phyloP scores from a whole-genome alignment of 768 basidiomycete species.

The Trichaptum fuscoviolaceum region DNA sequence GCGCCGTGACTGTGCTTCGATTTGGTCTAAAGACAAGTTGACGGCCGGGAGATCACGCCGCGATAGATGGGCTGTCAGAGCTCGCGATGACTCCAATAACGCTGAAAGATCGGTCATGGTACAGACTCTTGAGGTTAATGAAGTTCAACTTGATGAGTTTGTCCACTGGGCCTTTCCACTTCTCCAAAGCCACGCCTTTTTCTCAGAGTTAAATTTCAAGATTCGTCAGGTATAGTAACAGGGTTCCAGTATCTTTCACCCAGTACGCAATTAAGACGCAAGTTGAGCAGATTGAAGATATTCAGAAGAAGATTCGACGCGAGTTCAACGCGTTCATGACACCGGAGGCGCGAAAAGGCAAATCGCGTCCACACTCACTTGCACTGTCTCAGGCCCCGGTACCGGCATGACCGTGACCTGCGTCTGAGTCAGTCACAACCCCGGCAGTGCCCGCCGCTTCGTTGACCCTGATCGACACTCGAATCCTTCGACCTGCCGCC shows the following conservation, averaged over 20 bases:
- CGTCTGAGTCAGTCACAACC: no score
- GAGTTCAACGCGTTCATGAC: neutral
- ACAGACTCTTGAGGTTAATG: neutral
- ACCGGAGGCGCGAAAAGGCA: neutral
- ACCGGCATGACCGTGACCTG: no score
- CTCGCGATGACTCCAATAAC: slow-evolving; percentile 64
- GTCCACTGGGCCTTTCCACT: neutral
- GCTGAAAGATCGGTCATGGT: slow-evolving; percentile 52
- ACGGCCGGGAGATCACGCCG: slow-evolving; percentile 83
- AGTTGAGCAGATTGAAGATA: no score
- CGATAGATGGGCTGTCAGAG: slow-evolving; percentile 71
- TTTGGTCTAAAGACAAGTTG: slow-evolving; percentile 87
- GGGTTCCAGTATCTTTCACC: no score
- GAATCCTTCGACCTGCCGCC: no score
- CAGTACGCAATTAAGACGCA: no score
- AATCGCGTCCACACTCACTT: neutral
- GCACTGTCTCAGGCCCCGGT: no score
- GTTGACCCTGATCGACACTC: neutral
- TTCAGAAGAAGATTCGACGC: neutral
- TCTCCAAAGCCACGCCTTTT: neutral
- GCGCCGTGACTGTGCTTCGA: slow-evolving; percentile 86
- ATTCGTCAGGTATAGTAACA: no score
- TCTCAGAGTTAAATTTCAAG: neutral
- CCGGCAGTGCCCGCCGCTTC: no score
- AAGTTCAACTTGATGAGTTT: neutral